phyloP scores from a whole-genome alignment of 2,329 filamentous ascomycete genomes.

The Ascochyta clinopodiicola region DNA sequence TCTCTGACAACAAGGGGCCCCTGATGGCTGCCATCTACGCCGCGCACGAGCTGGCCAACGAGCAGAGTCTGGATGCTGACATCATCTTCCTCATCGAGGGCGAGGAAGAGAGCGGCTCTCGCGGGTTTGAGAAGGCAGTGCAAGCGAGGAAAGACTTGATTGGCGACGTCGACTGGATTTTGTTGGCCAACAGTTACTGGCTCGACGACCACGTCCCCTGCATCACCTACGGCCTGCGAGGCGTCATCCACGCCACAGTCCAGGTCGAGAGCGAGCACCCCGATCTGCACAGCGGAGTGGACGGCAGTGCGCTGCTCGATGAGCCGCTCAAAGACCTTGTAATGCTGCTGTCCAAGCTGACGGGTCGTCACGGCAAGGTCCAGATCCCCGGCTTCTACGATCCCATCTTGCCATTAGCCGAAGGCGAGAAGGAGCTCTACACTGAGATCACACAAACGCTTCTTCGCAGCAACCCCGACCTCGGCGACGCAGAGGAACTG shows the following conservation, averaged over 20 bases:
- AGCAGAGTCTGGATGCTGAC: constrained; percentile 84
- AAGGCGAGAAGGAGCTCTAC: constrained; percentile 80
- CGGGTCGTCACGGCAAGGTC: constrained; percentile 79
- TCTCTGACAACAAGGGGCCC: constrained; percentile 96
- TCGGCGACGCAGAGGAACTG: constrained; percentile 70
- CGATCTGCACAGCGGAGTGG: constrained; percentile 95
- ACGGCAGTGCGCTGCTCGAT: constrained; percentile 87
- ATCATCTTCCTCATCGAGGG: constrained; percentile 95
- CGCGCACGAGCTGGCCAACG: constrained; percentile 84
- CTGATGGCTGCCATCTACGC: constrained; percentile 94
- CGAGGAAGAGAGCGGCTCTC: constrained; percentile 92
- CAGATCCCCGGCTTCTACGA: constrained; percentile 91
- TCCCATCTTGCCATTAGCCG: constrained; percentile 75
- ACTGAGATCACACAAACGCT: constrained; percentile 82
- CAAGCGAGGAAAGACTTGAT: constrained; percentile 81
- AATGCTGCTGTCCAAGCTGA: constrained; percentile 79
- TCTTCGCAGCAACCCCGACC: constrained; percentile 71
- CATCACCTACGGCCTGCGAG: constrained; percentile 90
- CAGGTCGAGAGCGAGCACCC: constrained; percentile 85
- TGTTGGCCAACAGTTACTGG: constrained; percentile 98
- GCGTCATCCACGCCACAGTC: constrained; percentile 91
- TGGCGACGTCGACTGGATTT: constrained; percentile 89
- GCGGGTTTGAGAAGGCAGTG: constrained; percentile 87
- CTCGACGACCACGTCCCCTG: constrained; percentile 95
- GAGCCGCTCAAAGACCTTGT: constrained; percentile 93